phyloP scores from a whole-genome alignment of 352 stramenopile species.

The Phytophthora fragariaefolia region DNA sequence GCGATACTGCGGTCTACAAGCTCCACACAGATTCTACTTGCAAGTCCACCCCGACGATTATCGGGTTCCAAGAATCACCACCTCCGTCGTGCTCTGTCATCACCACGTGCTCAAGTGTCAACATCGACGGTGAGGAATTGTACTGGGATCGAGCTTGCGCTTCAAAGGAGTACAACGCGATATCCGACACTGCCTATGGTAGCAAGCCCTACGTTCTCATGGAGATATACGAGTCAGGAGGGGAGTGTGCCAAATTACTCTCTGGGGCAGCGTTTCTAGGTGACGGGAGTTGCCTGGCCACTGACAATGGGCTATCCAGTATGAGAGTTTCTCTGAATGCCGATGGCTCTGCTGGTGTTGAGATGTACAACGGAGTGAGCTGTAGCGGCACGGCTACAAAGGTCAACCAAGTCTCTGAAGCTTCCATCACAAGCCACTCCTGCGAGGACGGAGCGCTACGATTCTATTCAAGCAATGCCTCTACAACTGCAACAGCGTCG shows the following conservation, averaged over 20 bases:
- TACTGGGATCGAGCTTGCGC: conserved; percentile 38
- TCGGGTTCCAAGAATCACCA: conserved; percentile 37
- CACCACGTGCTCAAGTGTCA: conserved; percentile 30
- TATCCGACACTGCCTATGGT: conserved; percentile 27
- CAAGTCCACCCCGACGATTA: conserved; percentile 29
- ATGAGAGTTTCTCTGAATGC: conserved; percentile 37
- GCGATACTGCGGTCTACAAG: conserved; percentile 35
- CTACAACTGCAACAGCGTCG: conserved; percentile 6
- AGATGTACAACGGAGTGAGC: conserved; percentile 38
- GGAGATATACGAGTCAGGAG: conserved; percentile 42
- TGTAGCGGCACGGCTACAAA: conserved; percentile 42
- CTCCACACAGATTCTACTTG: conserved; percentile 41
- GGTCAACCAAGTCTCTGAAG: conserved; percentile 32
- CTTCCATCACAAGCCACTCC: conserved; percentile 32
- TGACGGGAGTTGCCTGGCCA: conserved; percentile 48
- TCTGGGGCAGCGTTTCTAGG: conserved; percentile 49
- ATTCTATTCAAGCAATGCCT: conserved; percentile 39
- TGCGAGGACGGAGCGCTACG: conserved; percentile 36
- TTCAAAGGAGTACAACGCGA: conserved; percentile 14
- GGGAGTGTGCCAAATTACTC: conserved; percentile 34
- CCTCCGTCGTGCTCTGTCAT: conserved; percentile 32
- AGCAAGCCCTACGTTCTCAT: conserved; percentile 38
- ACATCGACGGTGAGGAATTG: conserved; percentile 28
- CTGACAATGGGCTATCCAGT: conserved; percentile 48
- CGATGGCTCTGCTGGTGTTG: conserved; percentile 43